Evolutionary conservation across 2,329 filamentous ascomycete species (phyloP).

Genomic region (Claviceps paspali): DNA sequence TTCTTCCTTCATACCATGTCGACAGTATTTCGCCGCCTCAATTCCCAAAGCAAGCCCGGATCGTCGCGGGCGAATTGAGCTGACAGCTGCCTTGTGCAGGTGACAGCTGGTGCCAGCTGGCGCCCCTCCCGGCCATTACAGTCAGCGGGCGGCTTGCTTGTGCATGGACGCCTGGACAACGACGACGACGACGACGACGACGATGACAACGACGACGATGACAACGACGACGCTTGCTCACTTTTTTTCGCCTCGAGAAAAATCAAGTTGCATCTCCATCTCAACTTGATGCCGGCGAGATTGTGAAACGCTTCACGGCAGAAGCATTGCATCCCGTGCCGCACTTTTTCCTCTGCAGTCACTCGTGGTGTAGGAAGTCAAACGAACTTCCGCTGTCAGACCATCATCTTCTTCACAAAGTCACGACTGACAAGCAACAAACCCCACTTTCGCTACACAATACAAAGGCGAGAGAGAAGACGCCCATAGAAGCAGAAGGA

Average conservation of each 20-base stretch:
- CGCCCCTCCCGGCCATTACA: too few species aligned
- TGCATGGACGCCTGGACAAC: constrained; percentile 3
- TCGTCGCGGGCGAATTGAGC: background rate
- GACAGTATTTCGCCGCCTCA: too few species aligned
- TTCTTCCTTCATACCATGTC: too few species aligned
- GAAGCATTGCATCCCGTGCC: background rate
- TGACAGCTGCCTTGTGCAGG: constrained; percentile 2
- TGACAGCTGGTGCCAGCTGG: constrained; percentile 1
- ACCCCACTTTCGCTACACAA: background rate
- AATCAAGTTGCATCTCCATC: background rate
- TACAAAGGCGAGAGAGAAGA: background rate
- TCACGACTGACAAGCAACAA: background rate
- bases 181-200: too few species aligned
- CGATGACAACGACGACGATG: too few species aligned
- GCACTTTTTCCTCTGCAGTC: background rate
- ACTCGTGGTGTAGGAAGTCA: background rate
- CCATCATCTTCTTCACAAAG: background rate
- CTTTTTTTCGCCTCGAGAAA: constrained; percentile 1
- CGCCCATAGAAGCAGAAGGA: background rate
- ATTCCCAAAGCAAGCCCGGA: too few species aligned
- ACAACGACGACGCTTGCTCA: background rate
- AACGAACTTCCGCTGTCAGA: background rate
- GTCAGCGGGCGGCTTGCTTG: too few species aligned
- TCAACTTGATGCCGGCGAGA: too few species aligned
- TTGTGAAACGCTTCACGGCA: too few species aligned